A percentile compares a stretch with the other conserved stretches of the same genome.
Evolutionary conservation across 768 basidiomycete species (phyloP).

Genomic region (Kwoniella shandongensis): DNA sequence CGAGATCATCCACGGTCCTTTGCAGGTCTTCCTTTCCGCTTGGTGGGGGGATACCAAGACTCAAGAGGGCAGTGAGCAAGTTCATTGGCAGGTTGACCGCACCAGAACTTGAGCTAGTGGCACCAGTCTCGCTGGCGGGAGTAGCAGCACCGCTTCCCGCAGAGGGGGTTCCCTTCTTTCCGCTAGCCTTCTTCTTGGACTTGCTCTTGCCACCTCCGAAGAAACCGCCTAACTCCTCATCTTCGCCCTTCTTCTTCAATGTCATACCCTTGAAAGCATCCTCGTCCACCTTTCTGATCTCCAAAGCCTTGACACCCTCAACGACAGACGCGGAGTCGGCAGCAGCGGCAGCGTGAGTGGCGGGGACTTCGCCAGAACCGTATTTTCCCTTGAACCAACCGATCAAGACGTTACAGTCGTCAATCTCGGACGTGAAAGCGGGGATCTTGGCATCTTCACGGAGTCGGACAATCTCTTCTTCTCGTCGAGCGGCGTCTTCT

Average conservation of each 20-base stretch:
- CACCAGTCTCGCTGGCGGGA: slow-evolving; percentile 41
- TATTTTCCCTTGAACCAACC: slow-evolving; percentile 53
- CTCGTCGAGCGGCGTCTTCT: slow-evolving; percentile 70
- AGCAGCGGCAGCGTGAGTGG: slow-evolving; percentile 39
- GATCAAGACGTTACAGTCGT: slow-evolving; percentile 69
- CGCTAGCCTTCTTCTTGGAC: slow-evolving; percentile 62
- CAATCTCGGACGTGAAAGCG: slow-evolving; percentile 87
- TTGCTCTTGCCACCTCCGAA: slow-evolving; percentile 57
- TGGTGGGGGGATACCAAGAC: slow-evolving; percentile 87
- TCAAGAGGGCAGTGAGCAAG: slow-evolving; percentile 83
- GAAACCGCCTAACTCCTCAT: slow-evolving; percentile 64
- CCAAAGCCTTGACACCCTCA: slow-evolving; percentile 62
- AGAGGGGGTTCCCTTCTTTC: slow-evolving; percentile 38
- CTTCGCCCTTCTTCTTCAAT: slow-evolving; percentile 90
- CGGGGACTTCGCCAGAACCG: slow-evolving; percentile 45
- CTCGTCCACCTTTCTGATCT: slow-evolving; percentile 77
- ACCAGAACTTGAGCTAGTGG: slow-evolving; percentile 45
- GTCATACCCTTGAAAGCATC: slow-evolving; percentile 65
- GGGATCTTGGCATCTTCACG: slow-evolving; percentile 87
- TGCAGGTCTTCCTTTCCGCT: slow-evolving; percentile 71
- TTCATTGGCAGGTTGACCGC: slow-evolving; percentile 72
- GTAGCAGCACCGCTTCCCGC: slow-evolving; percentile 34
- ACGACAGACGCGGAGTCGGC: slow-evolving; percentile 23
- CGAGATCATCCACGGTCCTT: slow-evolving; percentile 82
- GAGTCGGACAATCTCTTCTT: slow-evolving; percentile 74